A percentile compares a stretch with the other conserved stretches of the same genome.
Conservation (phyloP, 495 filamentous ascomycete species). For the Penicillium longicatenatum region DNA sequence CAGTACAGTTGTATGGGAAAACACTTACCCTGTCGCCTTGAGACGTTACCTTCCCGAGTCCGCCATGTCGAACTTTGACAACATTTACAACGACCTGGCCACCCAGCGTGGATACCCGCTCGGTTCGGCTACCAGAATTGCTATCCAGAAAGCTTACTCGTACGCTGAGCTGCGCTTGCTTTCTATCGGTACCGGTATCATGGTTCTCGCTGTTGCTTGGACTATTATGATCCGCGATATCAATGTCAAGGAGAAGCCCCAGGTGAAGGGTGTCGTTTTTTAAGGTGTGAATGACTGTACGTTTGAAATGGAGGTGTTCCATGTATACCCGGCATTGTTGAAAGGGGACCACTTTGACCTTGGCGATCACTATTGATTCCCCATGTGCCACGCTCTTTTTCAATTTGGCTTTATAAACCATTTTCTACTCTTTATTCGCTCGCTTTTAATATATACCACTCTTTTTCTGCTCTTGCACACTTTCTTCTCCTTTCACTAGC, state of each 20-base stretch:
- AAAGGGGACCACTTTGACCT: background rate
- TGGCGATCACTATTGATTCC: background rate
- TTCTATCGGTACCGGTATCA: constrained; percentile 44
- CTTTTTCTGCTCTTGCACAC: background rate
- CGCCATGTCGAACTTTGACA: constrained; percentile 30
- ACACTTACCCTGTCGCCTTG: constrained; percentile 57
- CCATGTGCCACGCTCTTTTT: background rate
- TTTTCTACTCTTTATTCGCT: background rate
- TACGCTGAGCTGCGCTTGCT: constrained; percentile 55
- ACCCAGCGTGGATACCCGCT: constrained; percentile 50
- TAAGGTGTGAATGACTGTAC: background rate
- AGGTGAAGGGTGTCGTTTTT: constrained; percentile 28
- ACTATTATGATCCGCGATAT: constrained; percentile 54
- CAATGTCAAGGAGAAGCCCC: constrained; percentile 53
- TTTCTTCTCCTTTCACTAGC: no score
- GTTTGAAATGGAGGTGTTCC: background rate
- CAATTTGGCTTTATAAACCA: background rate
- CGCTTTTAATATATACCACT: background rate
- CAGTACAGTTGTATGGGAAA: constrained; percentile 62
- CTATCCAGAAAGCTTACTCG: constrained; percentile 56
- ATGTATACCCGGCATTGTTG: background rate
- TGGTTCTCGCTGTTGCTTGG: constrained; percentile 42
- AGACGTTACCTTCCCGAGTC: constrained; percentile 53
- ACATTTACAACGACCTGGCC: constrained; percentile 52
- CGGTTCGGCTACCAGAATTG: constrained; percentile 48